Percentiles rank a stretch among this genome's conserved stretches.
phyloP scores from a whole-genome alignment of 1,284 basidiomycete species.

The Puccinia polysora region DNA sequence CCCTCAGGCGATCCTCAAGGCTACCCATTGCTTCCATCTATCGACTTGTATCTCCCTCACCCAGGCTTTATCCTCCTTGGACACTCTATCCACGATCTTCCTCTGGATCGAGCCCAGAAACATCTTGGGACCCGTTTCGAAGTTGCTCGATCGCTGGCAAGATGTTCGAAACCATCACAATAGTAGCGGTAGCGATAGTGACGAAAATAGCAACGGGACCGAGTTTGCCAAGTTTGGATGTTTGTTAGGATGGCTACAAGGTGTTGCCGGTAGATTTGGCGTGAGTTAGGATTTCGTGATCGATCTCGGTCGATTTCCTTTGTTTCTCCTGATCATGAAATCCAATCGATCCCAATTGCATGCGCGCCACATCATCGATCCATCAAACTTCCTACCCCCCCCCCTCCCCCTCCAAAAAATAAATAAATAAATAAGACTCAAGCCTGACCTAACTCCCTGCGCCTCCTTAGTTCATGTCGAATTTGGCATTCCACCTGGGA shows the following conservation, averaged over 20 bases:
- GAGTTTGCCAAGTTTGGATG: constrained; percentile 35
- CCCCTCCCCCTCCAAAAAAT: too few species aligned
- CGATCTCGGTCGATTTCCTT: not conserved
- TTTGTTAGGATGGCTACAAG: constrained; percentile 34
- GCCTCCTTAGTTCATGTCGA: constrained; percentile 25
- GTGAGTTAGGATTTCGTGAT: not conserved
- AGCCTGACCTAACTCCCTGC: too few species aligned
- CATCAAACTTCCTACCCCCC: too few species aligned
- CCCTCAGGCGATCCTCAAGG: constrained; percentile 11
- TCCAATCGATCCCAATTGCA: not conserved
- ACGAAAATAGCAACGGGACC: constrained; percentile 17
- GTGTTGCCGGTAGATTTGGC: constrained; percentile 24
- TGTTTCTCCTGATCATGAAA: not conserved
- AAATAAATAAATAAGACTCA: too few species aligned
- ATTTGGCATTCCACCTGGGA: constrained; percentile 24
- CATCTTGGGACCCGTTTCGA: constrained; percentile 1
- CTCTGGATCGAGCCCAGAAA: constrained; percentile 26
- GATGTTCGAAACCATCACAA: constrained; percentile 1
- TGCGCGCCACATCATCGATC: not conserved
- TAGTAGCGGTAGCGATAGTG: constrained; percentile 1
- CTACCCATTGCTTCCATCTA: constrained; percentile 17
- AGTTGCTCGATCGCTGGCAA: constrained; percentile 24
- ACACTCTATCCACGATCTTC: constrained; percentile 18
- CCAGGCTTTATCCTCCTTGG: constrained; percentile 13
- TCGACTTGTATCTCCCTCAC: constrained; percentile 21